Base-by-base conservation (phyloP, 177 flowering plant species). In the Vitis hybrid region DNA sequence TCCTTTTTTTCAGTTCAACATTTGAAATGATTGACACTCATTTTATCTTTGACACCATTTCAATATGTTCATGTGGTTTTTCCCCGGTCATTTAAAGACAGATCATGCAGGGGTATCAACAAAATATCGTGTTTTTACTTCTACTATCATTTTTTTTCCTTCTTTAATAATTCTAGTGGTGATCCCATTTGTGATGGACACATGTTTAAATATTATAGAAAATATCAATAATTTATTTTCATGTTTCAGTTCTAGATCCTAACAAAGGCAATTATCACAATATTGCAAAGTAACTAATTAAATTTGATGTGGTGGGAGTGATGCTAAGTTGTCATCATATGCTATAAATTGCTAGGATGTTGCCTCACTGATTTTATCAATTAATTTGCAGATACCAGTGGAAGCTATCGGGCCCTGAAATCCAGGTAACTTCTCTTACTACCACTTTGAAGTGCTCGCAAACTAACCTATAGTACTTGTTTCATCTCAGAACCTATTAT, bases 381-480 rank as follows among this genome's bases (percentile, higher is more conserved):
- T 79, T 51, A 19, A 12, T 69, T 68, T 80, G 84, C 92, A 87
- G 97, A 91, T 88, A 67, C 54, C 71, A 80, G 61, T 74, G 90
- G 86, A 26, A 81, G 1, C 3, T 91, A 70, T 71, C 86, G 68
- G 5, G 67, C 87, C n/a, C 52, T 87, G 29, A 48, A 53, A 14
- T 49, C 74, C 66, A 87, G 86, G 93, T 88, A 74, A 10, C 59
- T 67, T 39, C 62, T 69, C 14, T 7, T 48, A 61, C 16, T 19
- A 5, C 12, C 0, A 10, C 54, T 6, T 60, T 12, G 1, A 16
- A 6, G 14, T 69, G 49, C 56, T 61, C 53, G 3, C 53, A 39
- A 26, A 10, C 13, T 49, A 64, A 52, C 9, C 49, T 75, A 6
- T 69, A 5, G 18, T 29, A 10, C 11, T 14, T 62, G 10, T 9